phyloP scores from a whole-genome alignment of 192 early-diverging fungal species.

The Borealophlyctis nickersoniae region DNA sequence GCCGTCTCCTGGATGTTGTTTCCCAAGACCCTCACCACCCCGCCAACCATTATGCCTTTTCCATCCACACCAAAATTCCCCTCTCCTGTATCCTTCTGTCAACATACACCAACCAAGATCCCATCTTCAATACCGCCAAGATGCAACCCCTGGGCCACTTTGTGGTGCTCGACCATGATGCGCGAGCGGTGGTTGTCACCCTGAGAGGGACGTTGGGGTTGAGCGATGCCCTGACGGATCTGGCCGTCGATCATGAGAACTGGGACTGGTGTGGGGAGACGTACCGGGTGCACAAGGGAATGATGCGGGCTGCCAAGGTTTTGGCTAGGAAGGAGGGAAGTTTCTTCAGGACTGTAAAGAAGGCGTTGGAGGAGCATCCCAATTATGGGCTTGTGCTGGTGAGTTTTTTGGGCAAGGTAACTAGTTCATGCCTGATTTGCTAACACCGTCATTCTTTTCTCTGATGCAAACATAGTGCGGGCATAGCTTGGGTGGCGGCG shows the following conservation, averaged over 20 bases:
- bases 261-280: slow-evolving; percentile 32
- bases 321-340: slow-evolving; percentile 65
- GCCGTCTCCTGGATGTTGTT: slow-evolving; percentile 31
- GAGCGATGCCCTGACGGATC: slow-evolving; percentile 39
- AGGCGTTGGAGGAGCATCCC: slow-evolving; percentile 70
- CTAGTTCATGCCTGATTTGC: not conserved
- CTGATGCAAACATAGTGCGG: slow-evolving; percentile 56
- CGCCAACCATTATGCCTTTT: slow-evolving; percentile 43
- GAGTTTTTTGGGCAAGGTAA: slow-evolving; percentile 3
- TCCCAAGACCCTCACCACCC: slow-evolving; percentile 27
- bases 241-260: slow-evolving; percentile 35
- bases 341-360: slow-evolving; percentile 66
- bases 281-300: slow-evolving; percentile 69
- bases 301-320: slow-evolving; percentile 76
- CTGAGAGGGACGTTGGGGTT: slow-evolving; percentile 46
- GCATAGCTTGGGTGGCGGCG: slow-evolving; percentile 83
- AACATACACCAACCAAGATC: slow-evolving; percentile 22
- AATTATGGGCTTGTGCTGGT: slow-evolving; percentile 63
- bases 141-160: slow-evolving; percentile 38
- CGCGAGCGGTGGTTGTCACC: slow-evolving; percentile 32
- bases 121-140: slow-evolving; percentile 13
- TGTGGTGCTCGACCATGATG: slow-evolving; percentile 36
- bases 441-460: too few species aligned
- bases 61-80: slow-evolving; percentile 44
- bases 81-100: slow-evolving; percentile 36